These are phyloP conservation scores for Mucor racemosus DNA, from an alignment of 371 early-diverging fungal species.

Conservation along the genomic window DNA sequence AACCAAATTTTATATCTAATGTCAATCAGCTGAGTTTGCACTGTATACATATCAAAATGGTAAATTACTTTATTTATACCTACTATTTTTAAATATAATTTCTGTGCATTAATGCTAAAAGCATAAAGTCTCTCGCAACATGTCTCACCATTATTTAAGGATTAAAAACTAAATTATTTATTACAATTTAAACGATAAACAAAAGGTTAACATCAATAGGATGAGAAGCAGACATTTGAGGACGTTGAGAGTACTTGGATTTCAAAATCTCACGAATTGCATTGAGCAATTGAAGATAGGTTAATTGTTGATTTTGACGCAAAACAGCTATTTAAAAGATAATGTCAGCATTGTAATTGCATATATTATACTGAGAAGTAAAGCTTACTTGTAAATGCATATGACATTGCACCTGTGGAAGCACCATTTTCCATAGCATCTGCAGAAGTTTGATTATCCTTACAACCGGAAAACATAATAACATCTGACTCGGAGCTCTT, in stretches of 20 bases:
- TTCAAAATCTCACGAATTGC: constrained; percentile 71
- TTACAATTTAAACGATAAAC: constrained; percentile 63
- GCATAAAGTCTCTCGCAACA: no score
- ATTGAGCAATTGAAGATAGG: constrained; percentile 79
- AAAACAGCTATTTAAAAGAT: constrained; percentile 44
- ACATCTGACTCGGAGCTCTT: constrained; percentile 79
- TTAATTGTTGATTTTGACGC: constrained; percentile 61
- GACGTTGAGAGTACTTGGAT: constrained; percentile 78
- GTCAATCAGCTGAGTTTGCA: no score
- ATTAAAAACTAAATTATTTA: neutral
- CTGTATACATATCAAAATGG: no score
- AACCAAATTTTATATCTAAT: no score
- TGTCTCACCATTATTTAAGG: no score
- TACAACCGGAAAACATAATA: constrained; percentile 88
- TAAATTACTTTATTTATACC: no score
- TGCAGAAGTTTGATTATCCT: constrained; percentile 89
- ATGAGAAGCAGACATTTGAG: constrained; percentile 82
- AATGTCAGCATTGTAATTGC: neutral
- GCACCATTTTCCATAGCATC: constrained; percentile 72
- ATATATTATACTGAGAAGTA: neutral
- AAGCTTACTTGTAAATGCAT: constrained; percentile 68
- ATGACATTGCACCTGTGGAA: constrained; percentile 88
- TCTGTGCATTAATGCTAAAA: no score
- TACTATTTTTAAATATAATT: no score
- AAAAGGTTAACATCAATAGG: constrained; percentile 76